These are phyloP conservation scores for Auriscalpium orientale DNA, from an alignment of 768 basidiomycete species.

Conservation along the genomic window DNA sequence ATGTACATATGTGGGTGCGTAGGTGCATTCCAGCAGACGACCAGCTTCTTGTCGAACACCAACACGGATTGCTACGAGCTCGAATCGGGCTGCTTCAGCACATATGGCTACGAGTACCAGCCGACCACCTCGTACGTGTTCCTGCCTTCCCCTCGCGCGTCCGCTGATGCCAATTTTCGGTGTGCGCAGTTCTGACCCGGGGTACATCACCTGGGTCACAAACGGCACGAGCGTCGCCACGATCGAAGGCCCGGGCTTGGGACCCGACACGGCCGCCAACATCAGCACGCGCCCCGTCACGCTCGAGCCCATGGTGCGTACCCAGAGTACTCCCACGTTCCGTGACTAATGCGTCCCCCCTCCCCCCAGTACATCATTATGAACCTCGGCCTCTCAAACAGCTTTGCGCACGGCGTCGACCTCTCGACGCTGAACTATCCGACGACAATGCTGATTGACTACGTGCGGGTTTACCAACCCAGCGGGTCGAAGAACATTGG, in stretches of 20 bases:
- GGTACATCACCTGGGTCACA: slow-evolving; percentile 80
- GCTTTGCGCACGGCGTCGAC: slow-evolving; percentile 67
- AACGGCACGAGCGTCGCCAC: slow-evolving; percentile 69
- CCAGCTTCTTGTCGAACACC: slow-evolving; percentile 63
- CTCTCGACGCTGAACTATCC: slow-evolving; percentile 67
- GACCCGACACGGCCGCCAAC: slow-evolving; percentile 46
- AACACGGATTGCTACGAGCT: slow-evolving; percentile 64
- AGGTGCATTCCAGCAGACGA: slow-evolving; percentile 60
- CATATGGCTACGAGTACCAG: slow-evolving; percentile 72
- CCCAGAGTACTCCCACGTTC: background rate
- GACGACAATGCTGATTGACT: slow-evolving; percentile 68
- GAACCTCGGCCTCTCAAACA: slow-evolving; percentile 79
- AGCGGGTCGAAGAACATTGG: slow-evolving; percentile 65
- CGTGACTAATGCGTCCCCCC: background rate
- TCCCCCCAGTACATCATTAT: slow-evolving; percentile 69
- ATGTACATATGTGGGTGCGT: slow-evolving; percentile 10
- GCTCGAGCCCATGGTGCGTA: slow-evolving; percentile 77
- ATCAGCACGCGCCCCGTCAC: slow-evolving; percentile 65
- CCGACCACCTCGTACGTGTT: slow-evolving; percentile 7
- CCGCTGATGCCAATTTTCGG: background rate
- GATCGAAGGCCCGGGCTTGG: slow-evolving; percentile 59
- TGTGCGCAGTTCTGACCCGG: background rate
- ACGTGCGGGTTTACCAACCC: slow-evolving; percentile 86
- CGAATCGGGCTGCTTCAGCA: slow-evolving; percentile 51
- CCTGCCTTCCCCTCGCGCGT: slow-evolving; percentile 12